Percentiles rank a stretch among this genome's conserved stretches.
These are phyloP conservation scores for Hymenoscyphus fructigenus DNA, from an alignment of 2,329 filamentous ascomycete genomes.

Conservation along the genomic window DNA sequence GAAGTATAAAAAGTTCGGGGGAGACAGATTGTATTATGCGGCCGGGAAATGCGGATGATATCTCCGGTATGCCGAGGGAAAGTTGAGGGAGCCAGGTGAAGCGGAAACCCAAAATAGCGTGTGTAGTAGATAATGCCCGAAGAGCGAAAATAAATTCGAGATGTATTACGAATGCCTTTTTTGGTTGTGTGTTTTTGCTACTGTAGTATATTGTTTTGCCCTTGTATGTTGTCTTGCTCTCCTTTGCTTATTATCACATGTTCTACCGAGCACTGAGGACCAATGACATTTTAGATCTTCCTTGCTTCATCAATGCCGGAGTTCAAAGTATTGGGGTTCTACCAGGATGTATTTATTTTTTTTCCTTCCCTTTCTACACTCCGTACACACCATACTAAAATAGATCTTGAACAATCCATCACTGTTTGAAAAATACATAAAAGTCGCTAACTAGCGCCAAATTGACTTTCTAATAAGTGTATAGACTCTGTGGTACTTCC, in stretches of 20 bases:
- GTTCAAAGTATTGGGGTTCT: too few relatives aligned
- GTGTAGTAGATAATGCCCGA: slow-evolving; percentile 8
- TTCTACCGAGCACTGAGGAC: neutral
- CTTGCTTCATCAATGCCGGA: too few relatives aligned
- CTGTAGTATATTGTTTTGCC: neutral
- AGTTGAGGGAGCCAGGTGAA: neutral
- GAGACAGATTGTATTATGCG: slow-evolving; percentile 9
- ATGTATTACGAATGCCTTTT: neutral
- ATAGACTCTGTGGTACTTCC: too few relatives aligned
- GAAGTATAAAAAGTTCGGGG: neutral
- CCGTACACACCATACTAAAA: too few relatives aligned
- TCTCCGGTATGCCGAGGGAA: neutral
- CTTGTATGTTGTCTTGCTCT: neutral
- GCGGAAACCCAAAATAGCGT: neutral
- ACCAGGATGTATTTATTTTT: too few relatives aligned
- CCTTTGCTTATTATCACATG: neutral
- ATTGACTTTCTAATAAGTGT: too few relatives aligned
- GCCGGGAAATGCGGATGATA: neutral
- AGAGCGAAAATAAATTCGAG: neutral
- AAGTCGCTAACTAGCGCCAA: too few relatives aligned
- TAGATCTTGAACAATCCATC: too few relatives aligned
- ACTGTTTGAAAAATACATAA: too few relatives aligned
- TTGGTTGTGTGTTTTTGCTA: neutral
- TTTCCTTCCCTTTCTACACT: too few relatives aligned
- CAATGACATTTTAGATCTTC: too few relatives aligned